Base-by-base conservation (phyloP, 148 eudicot species). In the Nyssa sinensis region DNA sequence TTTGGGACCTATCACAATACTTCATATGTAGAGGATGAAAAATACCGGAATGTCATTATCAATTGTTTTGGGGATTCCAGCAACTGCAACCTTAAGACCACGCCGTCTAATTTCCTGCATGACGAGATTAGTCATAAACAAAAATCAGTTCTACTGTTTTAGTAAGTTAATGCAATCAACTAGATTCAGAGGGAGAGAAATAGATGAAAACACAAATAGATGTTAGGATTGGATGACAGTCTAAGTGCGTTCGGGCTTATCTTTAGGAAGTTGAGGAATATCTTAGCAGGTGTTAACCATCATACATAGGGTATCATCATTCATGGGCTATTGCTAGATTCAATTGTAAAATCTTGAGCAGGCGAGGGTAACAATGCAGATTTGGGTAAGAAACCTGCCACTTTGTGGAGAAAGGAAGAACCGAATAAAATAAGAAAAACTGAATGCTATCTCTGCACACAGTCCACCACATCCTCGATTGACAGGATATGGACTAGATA, bases 31-130 rank as follows among this genome's bases (percentile, higher is more conserved):
- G 19, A 76, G 61, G 35, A 74, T 13, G 53, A 66, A 5, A 31
- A 27, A 62, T 90, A 94, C 98, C 88, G 97, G 93, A 57, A 94
- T 94, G 83, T 94, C 98, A 86, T 94, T 94, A 75, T 94, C 98
- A 67, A 94, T 94, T 57, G 98, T 94, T 79, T 94, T 94, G 10
- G 98, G 98, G 72, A 94, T 94, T 75, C 98, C 98, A 62, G 93
- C 90, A 70, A 94, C 93, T 64, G 78, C 85, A 64, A 89, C 88
- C 83, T 87, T 90, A 27, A 94, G 89, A 64, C 91, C 97, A 53
- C 98, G 89, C 57, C 83, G 86, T 71, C 95, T 84, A 61, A 90
- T 55, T 82, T 94, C 97, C 98, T 94, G 91, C 77, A 90, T 64
- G 47, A 75, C 57, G 64, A 65, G 7, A 64, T 71, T 24, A 24